Conservation (phyloP, 345 rosid species). For the Syzygium jambos region DNA sequence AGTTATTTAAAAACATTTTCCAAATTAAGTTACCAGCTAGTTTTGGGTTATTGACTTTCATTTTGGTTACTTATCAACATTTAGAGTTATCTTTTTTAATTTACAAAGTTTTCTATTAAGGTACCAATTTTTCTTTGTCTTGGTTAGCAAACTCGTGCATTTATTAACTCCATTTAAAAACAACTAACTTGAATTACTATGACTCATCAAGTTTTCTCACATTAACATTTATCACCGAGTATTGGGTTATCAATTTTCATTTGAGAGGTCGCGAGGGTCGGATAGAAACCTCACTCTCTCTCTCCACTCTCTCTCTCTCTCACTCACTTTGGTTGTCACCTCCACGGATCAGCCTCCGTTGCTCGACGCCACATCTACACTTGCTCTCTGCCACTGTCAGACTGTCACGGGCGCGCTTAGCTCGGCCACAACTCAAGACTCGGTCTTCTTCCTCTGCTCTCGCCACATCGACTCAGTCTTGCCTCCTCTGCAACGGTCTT, state of each 20-base stretch:
- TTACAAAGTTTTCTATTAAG: background rate
- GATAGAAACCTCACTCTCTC: no score
- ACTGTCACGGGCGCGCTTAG: background rate
- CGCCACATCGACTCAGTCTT: conserved; percentile 23
- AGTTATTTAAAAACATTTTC: background rate
- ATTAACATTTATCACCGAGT: no score
- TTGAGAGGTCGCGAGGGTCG: no score
- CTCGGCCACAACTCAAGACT: conserved; percentile 1
- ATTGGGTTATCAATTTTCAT: no score
- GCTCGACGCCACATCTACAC: no score
- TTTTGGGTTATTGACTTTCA: background rate
- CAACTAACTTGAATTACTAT: background rate
- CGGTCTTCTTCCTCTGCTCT: conserved; percentile 12
- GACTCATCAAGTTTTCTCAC: background rate
- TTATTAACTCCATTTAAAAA: background rate
- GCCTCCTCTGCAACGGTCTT: conserved; percentile 43
- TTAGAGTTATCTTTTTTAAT: background rate
- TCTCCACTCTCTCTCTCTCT: no score
- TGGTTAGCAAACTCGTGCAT: background rate
- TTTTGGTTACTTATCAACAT: background rate
- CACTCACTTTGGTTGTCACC: no score
- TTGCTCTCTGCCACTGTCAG: no score
- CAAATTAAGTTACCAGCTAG: background rate
- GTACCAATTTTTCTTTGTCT: background rate
- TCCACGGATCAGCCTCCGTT: no score